Evolutionary conservation across 352 stramenopile species (phyloP).

Genomic region (Phytopythium boreale): DNA sequence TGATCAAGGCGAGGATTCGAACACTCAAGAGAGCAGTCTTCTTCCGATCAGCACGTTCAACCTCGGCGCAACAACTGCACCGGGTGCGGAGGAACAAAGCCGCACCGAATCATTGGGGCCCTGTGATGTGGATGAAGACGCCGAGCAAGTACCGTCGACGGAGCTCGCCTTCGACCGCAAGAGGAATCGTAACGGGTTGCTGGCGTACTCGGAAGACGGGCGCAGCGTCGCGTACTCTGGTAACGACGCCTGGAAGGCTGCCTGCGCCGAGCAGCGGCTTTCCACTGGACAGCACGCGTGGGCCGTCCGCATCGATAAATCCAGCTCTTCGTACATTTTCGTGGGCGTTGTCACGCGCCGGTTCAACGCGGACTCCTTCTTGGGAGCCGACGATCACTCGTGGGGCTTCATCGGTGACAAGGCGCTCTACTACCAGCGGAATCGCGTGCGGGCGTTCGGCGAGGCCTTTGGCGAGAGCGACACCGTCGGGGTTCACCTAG

Average conservation of each 20-base stretch:
- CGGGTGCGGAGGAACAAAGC: neutral
- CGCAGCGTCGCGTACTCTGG: slow-evolving; percentile 62
- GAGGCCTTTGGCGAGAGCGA: slow-evolving; percentile 86
- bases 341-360: slow-evolving; percentile 92
- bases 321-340: slow-evolving; percentile 96
- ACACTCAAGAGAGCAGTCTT: neutral
- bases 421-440: slow-evolving; percentile 97
- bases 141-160: neutral
- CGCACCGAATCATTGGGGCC: neutral
- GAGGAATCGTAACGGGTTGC: slow-evolving; percentile 55
- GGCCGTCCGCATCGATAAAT: slow-evolving; percentile 92
- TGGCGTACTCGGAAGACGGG: slow-evolving; percentile 65
- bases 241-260: slow-evolving; percentile 89
- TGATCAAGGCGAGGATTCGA: neutral
- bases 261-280: slow-evolving; percentile 71
- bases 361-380: slow-evolving; percentile 94
- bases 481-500: slow-evolving; percentile 74
- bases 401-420: slow-evolving; percentile 99
- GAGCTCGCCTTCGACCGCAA: slow-evolving; percentile 55
- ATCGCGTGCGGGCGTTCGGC: slow-evolving; percentile 90
- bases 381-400: slow-evolving; percentile 96
- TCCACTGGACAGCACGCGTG: slow-evolving; percentile 76
- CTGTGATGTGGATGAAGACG: neutral
- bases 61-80: neutral
- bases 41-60: neutral